Percentiles rank a stretch among this genome's conserved stretches.
Evolutionary conservation across 73 alveolate genomes (phyloP).

Genomic region (Tetrahymena malaccensis): DNA sequence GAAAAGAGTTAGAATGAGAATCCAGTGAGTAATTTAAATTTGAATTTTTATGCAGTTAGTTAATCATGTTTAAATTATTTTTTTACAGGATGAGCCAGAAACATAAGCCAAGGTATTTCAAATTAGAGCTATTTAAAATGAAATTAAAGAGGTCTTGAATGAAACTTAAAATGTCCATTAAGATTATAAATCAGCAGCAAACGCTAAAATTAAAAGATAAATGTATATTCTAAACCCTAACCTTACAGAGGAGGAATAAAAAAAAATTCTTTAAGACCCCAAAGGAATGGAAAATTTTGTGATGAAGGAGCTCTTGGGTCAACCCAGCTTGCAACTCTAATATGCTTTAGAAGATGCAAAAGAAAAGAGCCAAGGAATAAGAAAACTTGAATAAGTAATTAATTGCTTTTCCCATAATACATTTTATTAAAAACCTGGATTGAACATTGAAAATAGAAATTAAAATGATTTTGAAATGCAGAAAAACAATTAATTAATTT

Average conservation of each 20-base stretch:
- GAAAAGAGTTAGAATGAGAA: not conserved
- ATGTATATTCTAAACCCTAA: not conserved
- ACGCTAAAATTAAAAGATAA: not conserved
- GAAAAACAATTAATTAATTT: too few relatives aligned
- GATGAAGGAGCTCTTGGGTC: not conserved
- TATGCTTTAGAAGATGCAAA: not conserved
- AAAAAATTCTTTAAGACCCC: not conserved
- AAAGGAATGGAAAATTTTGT: not conserved
- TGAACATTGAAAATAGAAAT: too few relatives aligned
- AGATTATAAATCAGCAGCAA: not conserved
- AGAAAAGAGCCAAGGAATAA: not conserved
- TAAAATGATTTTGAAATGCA: too few relatives aligned
- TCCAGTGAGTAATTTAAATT: not conserved
- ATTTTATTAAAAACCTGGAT: too few relatives aligned
- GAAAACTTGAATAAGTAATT: not conserved
- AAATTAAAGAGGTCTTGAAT: not conserved
- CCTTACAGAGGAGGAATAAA: not conserved
- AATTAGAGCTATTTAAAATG: not conserved
- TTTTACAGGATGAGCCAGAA: not conserved
- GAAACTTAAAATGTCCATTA: not conserved
- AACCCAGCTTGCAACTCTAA: not conserved
- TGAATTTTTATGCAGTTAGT: not conserved
- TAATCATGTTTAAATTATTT: not conserved
- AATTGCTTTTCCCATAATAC: not conserved
- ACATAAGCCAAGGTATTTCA: not conserved